Evolutionary conservation across 306 rosid genomes (phyloP).

Genomic region (Mucuna pruriens): DNA sequence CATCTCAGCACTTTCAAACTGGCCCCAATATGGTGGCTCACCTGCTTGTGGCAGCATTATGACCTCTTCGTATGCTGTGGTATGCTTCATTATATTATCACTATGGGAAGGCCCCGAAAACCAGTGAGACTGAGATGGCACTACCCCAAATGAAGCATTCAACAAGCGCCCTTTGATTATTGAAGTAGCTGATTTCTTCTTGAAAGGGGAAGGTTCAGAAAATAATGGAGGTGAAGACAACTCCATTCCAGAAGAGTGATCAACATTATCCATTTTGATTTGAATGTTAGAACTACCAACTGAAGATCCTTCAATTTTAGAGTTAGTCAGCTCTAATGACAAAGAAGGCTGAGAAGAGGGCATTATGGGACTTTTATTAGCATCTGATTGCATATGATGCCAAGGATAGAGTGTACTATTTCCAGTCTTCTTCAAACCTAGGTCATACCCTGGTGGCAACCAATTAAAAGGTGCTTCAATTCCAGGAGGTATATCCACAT

Average conservation of each 20-base stretch:
- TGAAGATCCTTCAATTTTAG: slow-evolving; percentile 26
- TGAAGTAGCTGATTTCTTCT: slow-evolving; percentile 50
- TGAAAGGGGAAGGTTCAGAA: slow-evolving; percentile 46
- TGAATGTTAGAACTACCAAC: slow-evolving; percentile 45
- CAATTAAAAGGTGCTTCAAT: slow-evolving; percentile 80
- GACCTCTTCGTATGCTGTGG: slow-evolving; percentile 42
- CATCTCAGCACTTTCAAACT: slow-evolving; percentile 43
- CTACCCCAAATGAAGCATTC: slow-evolving; percentile 44
- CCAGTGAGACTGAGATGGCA: slow-evolving; percentile 56
- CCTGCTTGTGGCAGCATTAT: slow-evolving; percentile 43
- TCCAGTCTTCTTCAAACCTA: slow-evolving; percentile 44
- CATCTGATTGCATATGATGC: slow-evolving; percentile 35
- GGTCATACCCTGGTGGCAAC: slow-evolving; percentile 50
- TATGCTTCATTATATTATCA: slow-evolving; percentile 53
- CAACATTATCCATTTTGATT: slow-evolving; percentile 30
- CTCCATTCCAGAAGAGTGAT: slow-evolving; percentile 42
- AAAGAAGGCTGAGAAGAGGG: slow-evolving; percentile 37
- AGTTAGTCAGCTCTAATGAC: slow-evolving; percentile 36
- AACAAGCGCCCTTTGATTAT: slow-evolving; percentile 40
- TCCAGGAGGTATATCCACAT: slow-evolving; percentile 72
- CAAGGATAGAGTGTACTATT: slow-evolving; percentile 39
- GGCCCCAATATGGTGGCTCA: slow-evolving; percentile 43
- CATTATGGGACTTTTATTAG: slow-evolving; percentile 24
- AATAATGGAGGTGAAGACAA: slow-evolving; percentile 38
- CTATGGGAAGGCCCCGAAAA: slow-evolving; percentile 46